Evolutionary conservation across 768 basidiomycete genomes (phyloP).

Genomic region (Xerocomellus amylosporus): DNA sequence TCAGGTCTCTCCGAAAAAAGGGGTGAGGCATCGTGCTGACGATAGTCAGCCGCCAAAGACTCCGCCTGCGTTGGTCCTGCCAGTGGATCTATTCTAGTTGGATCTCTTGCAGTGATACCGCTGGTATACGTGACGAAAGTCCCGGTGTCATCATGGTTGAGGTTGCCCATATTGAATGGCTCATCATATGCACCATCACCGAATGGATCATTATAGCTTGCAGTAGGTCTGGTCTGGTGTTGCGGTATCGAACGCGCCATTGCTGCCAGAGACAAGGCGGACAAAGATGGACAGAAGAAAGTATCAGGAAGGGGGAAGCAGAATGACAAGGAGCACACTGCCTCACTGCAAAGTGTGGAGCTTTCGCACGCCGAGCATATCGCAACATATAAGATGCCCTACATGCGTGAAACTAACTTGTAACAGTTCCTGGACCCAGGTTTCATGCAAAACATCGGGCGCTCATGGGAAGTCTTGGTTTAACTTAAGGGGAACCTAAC

Average conservation of each 20-base stretch:
- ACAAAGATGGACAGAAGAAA: not conserved
- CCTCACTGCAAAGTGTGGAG: not conserved
- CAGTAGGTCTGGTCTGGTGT: slow-evolving; percentile 7
- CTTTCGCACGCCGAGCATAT: slow-evolving; percentile 20
- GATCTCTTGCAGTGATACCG: slow-evolving; percentile 15
- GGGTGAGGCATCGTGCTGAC: slow-evolving; percentile 21
- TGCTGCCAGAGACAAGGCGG: slow-evolving; percentile 22
- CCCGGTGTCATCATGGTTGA: slow-evolving; percentile 17
- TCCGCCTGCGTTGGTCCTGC: slow-evolving; percentile 22
- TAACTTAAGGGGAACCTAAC: no score
- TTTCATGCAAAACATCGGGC: no score
- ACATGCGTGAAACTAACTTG: no score
- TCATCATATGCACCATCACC: slow-evolving; percentile 23
- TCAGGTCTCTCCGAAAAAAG: slow-evolving; percentile 2
- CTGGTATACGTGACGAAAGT: slow-evolving; percentile 23
- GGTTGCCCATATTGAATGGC: slow-evolving; percentile 16
- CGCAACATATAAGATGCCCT: no score
- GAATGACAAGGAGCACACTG: not conserved
- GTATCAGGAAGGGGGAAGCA: not conserved
- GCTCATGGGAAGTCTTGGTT: no score
- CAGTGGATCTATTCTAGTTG: not conserved
- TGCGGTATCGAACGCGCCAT: slow-evolving; percentile 24
- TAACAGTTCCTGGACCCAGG: no score
- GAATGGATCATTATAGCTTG: slow-evolving; percentile 25
- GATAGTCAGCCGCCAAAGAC: slow-evolving; percentile 27